Conservation (phyloP, 495 filamentous ascomycete genomes). For the Penicillium robsamsonii region DNA sequence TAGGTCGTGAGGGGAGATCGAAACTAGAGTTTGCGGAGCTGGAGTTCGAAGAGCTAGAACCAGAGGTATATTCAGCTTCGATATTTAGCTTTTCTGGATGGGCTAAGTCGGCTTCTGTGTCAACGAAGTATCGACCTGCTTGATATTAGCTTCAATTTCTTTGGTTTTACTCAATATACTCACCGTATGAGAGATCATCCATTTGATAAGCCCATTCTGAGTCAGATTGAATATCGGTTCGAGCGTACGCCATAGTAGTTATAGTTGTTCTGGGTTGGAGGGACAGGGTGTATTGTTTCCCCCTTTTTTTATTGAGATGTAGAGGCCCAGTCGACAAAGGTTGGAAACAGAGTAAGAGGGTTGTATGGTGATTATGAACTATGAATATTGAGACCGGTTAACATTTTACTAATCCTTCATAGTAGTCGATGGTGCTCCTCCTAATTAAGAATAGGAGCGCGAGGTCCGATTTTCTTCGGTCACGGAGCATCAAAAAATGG, state of each 20-base stretch:
- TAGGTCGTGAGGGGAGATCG: not conserved
- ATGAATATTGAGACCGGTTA: not conserved
- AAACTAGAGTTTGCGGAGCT: too few relatives aligned
- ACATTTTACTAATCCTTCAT: not conserved
- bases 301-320: not conserved
- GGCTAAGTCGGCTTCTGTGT: not conserved
- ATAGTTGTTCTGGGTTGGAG: not conserved
- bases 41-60: not conserved
- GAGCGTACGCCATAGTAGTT: not conserved
- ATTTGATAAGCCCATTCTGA: not conserved
- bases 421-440: not conserved
- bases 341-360: not conserved
- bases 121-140: not conserved
- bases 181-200: not conserved
- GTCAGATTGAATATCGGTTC: not conserved
- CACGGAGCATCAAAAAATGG: not conserved
- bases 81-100: not conserved
- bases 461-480: not conserved
- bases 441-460: not conserved
- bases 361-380: not conserved
- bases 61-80: too few relatives aligned
- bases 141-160: not conserved
- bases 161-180: not conserved
- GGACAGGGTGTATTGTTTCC: not conserved
- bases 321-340: not conserved